Evolutionary conservation across 2,329 filamentous ascomycete genomes (phyloP).

Genomic region (Metarhizium rileyi): DNA sequence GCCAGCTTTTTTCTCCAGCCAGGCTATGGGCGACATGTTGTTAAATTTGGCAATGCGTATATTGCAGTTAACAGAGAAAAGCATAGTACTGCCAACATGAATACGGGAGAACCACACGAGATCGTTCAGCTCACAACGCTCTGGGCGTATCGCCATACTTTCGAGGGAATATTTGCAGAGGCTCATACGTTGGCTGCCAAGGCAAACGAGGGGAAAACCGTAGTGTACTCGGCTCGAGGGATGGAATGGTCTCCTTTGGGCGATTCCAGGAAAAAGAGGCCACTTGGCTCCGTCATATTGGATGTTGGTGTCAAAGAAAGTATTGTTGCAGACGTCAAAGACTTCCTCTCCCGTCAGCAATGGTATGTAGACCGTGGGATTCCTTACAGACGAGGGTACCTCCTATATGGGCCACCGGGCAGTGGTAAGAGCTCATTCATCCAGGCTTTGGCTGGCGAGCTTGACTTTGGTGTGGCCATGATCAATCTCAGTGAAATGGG

Average conservation of each 20-base stretch:
- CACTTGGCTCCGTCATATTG: slow-evolving; percentile 77
- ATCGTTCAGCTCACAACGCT: slow-evolving; percentile 87
- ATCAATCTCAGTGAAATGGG: slow-evolving; percentile 85
- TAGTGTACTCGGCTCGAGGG: slow-evolving; percentile 78
- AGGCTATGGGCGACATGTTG: slow-evolving; percentile 78
- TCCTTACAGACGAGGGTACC: slow-evolving; percentile 80
- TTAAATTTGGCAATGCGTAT: slow-evolving; percentile 80
- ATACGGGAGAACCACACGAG: slow-evolving; percentile 85
- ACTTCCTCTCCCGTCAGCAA: slow-evolving; percentile 67
- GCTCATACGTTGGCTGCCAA: slow-evolving; percentile 71
- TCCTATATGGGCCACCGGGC: slow-evolving; percentile 81
- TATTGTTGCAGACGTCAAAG: slow-evolving; percentile 70
- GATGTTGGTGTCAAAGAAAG: slow-evolving; percentile 75
- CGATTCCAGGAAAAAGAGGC: slow-evolving; percentile 74
- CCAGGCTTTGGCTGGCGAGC: slow-evolving; percentile 82
- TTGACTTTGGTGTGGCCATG: slow-evolving; percentile 89
- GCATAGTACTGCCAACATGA: slow-evolving; percentile 70
- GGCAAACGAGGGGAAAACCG: slow-evolving; percentile 83
- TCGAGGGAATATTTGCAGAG: slow-evolving; percentile 82
- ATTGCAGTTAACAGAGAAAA: slow-evolving; percentile 82
- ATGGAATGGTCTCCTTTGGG: slow-evolving; percentile 82
- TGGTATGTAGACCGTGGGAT: slow-evolving; percentile 96
- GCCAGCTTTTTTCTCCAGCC: slow-evolving; percentile 85
- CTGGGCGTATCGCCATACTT: slow-evolving; percentile 80
- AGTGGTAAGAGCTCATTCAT: slow-evolving; percentile 96